Evolutionary conservation across 2,329 filamentous ascomycete species (phyloP), one percentile per base, ranked within the genome.

Genomic region (Sordariomycetes sp.): DNA sequence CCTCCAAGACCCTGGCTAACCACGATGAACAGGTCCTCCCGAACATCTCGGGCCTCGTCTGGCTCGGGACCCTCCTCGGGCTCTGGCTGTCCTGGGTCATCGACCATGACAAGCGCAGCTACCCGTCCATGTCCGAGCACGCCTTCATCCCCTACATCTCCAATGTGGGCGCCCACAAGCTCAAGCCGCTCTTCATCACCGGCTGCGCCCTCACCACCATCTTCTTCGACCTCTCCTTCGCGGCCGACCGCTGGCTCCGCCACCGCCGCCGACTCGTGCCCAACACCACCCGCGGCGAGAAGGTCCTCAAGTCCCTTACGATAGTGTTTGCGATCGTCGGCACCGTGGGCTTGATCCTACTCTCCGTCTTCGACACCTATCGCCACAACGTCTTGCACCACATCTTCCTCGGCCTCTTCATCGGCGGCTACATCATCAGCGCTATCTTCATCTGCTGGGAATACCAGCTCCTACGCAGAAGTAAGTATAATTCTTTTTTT

Each of bases 381-480:
- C 74, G 77, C 58, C 82, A 96, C 69, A 77, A 78, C 1, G 71
- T 64, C 1, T 69, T 88, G 59, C 94, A 99, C 69, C 78, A 90
- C 66, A 76, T 83, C 2, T 96, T 96, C 72, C 74, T 99, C 40
- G 72, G 82, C 1, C 72, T 97, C 56, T 99, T 99, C 71, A 90
- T 97, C 69, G 84, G 72, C 16, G 94, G 90, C 37, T 97, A 96
- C 70, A 76, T 97, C 58, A 68, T 96, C 58, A 90, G 86, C 4
- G 92, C 93, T 59, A 80, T 97, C 64, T 93, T 92, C 71, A 88
- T 93, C 63, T 97, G 92, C 76, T 85, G 83, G 75, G 91, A 97
- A 70, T 97, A 96, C 70, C 87, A 94, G 66, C 85, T 89, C 2
- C 79, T 97, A 1, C 90, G 91, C 28, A 84, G 87, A 57, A 86